Base-by-base conservation (phyloP, 352 stramenopile genomes). In the Thraustochytrium striatum region DNA sequence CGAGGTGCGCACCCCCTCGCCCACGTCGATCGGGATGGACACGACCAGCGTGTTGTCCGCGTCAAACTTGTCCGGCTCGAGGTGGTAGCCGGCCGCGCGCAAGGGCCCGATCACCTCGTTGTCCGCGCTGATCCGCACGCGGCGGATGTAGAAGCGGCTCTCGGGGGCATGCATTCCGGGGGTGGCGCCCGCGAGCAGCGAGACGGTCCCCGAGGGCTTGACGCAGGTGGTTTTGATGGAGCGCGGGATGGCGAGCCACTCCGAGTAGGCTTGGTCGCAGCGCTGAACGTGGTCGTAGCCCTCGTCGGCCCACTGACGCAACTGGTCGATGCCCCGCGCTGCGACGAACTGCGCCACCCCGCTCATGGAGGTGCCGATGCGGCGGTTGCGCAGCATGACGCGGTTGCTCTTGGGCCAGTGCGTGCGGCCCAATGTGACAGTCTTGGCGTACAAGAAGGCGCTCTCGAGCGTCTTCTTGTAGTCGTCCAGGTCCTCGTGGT, bases 151-250 rank as follows among this genome's bases (percentile, higher is more conserved):
- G 85, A 94, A 97, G 57, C 91, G 87, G 43, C 89, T 93, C 72
- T 97, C 92, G 0, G 92, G 91, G 79, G 93, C 96, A 81, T 97
- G 92, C 88, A 97, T 96, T 38, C 92, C 92, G 19, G 92, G 91
- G 1, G 92, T 97, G 2, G 92, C 92, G 0, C 92, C 92, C 0
- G 91, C 92, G 43, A 97, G 87, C 30, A 97, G 85, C 28, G 91
- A 96, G 28, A 97, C 92, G 0, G 92, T 97, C 11, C 92, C 92
- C 9, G 78, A 87, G 3, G 87, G 87, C 79, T 92, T 97, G 61
- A 97, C 90, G 16, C 87, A 95, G 1, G 92, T 97, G 28, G 90
- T 95, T 86, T 97, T 97, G 78, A 97, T 96, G 19, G 90, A 96
- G 25, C 84, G 82, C 35, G 91, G 89, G 58, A 96, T 90, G 30